Evolutionary conservation across 306 rosid species (phyloP).

Genomic region (Casuarina glauca): DNA sequence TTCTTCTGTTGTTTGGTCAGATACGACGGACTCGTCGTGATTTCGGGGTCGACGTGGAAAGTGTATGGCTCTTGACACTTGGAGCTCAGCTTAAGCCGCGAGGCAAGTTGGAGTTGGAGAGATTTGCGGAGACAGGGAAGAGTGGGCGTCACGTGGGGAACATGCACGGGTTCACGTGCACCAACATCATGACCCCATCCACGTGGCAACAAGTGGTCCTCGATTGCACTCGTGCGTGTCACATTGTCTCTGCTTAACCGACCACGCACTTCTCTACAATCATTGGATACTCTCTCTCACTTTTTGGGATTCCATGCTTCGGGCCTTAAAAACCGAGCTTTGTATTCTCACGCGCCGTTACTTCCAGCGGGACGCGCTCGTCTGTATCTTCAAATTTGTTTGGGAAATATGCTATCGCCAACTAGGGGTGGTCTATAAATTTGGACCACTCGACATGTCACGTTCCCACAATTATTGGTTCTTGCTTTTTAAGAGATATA

Average conservation of each 20-base stretch:
- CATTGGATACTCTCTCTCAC: conserved; percentile 45
- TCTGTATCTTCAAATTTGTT: not conserved
- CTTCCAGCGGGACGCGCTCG: not conserved
- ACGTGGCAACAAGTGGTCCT: conserved; percentile 70
- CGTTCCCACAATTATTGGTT: no score
- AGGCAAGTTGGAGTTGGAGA: not conserved
- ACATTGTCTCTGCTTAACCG: conserved; percentile 45
- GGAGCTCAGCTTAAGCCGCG: conserved; percentile 2
- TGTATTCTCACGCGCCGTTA: conserved; percentile 17
- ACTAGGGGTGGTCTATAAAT: no score
- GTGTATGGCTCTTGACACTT: not conserved
- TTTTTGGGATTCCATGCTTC: not conserved
- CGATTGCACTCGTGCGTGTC: conserved; percentile 72
- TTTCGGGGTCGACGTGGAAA: no score
- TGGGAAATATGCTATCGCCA: no score
- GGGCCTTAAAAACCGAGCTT: not conserved
- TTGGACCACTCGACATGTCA: no score
- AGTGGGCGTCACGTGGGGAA: conserved; percentile 48
- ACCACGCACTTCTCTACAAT: conserved; percentile 55
- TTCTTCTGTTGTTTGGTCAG: not conserved
- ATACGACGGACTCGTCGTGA: not conserved
- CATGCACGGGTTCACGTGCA: conserved; percentile 51
- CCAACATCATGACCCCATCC: conserved; percentile 22
- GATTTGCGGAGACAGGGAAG: conserved; percentile 15
- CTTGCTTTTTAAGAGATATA: no score